Base-by-base conservation (phyloP, 1,284 basidiomycete species). In the Apiotrichum montevideense region DNA sequence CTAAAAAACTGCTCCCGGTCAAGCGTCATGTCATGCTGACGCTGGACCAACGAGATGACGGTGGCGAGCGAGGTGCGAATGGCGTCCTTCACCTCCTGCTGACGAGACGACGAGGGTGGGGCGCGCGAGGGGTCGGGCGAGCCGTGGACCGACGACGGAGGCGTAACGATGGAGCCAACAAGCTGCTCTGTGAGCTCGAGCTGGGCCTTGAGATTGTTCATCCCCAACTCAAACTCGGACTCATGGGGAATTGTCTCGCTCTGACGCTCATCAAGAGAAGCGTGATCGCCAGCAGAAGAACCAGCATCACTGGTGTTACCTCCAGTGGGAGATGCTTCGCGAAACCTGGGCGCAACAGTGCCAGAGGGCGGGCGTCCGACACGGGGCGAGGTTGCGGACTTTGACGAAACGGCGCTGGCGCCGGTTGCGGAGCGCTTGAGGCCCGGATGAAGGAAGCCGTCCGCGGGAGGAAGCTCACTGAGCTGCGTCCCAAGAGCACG, bases 1-100 rank as follows among this genome's bases (percentile, higher is more conserved):
- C 78, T 78, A 78, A 86, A 90, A 84, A 87, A 97, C 46, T 83
- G 81, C 66, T 97, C 94, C n/a, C 95, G 82, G 53, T 88, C 86
- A 48, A 80, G 80, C 1, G 83, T 80, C 84, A 94, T 92, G 40
- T 80, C 74, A 5, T 85, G 77, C 66, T 89, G 92, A 57, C 88
- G 85, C 47, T 78, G 78, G 15, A 91, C 74, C 70, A 90, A 82
- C 1, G 74, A 74, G 51, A 83, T 81, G 2, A 87, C 81, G 0
- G 81, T 79, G 0, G 75, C 61, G 13, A 93, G 77, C 1, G 87
- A 86, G 15, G 87, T 83, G 35, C 81, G 79, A 2, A 94, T 70
- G 0, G 87, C 87, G 3, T 76, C 74, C 64, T 80, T 81, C 58
- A 83, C 73, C 64, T 85, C 83, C 42, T 70, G 70, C 40, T 79